Evolutionary conservation across 2,329 filamentous ascomycete species (phyloP).

Genomic region (Cladosporium austrohemisphaericum): DNA sequence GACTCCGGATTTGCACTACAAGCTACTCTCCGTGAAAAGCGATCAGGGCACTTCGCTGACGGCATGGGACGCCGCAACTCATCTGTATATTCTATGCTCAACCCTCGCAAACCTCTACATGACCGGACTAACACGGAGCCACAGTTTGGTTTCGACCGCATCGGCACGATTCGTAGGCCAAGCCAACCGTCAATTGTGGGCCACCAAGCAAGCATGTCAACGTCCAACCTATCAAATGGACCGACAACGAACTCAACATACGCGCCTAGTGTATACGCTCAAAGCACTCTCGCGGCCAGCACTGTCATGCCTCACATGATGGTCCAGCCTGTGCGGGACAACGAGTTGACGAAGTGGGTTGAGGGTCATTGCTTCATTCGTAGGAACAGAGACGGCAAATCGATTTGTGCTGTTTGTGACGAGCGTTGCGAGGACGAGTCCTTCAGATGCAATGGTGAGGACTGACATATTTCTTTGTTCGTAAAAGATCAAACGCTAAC

Average conservation of each 20-base stretch:
- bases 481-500: slow-evolving; percentile 10
- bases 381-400: slow-evolving; percentile 55
- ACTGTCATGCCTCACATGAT: slow-evolving; percentile 84
- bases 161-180: slow-evolving; percentile 60
- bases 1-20: slow-evolving; percentile 89
- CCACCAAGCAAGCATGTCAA: slow-evolving; percentile 62
- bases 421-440: slow-evolving; percentile 70
- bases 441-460: slow-evolving; percentile 64
- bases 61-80: slow-evolving; percentile 79
- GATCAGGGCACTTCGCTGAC: slow-evolving; percentile 81
- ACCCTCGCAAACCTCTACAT: slow-evolving; percentile 24
- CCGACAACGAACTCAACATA: slow-evolving; percentile 49
- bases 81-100: slow-evolving; percentile 50
- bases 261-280: slow-evolving; percentile 77
- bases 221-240: slow-evolving; percentile 56
- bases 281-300: slow-evolving; percentile 79
- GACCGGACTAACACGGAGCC: slow-evolving; percentile 31
- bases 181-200: slow-evolving; percentile 60
- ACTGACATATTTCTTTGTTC: slow-evolving; percentile 14
- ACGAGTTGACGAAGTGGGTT: slow-evolving; percentile 76
- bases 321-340: slow-evolving; percentile 73
- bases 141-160: slow-evolving; percentile 70
- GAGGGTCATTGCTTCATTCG: slow-evolving; percentile 79
- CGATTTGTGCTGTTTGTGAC: slow-evolving; percentile 69
- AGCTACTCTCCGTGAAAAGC: slow-evolving; percentile 84